Evolutionary conservation across 148 eudicot genomes (phyloP).

Genomic region (Salicornia ramosissima): DNA sequence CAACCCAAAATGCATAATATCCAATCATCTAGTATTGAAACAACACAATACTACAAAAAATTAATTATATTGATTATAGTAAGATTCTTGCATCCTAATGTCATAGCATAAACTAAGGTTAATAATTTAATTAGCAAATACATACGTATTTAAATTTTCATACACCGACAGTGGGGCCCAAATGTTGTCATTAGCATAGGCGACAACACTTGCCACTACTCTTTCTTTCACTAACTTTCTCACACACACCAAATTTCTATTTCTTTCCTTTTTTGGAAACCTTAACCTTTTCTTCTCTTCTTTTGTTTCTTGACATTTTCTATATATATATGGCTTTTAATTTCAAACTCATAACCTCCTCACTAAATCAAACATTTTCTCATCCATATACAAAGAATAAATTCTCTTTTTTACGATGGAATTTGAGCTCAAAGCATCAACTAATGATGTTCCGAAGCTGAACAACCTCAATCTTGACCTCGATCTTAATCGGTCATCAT

Average conservation of each 20-base stretch:
- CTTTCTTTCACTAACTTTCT: neutral
- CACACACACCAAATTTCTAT: neutral
- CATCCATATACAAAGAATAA: neutral
- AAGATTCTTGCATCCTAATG: slow-evolving; percentile 20
- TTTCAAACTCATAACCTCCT: neutral
- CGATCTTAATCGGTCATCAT: slow-evolving; percentile 36
- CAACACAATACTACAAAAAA: too few relatives aligned
- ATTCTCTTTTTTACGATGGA: slow-evolving; percentile 30
- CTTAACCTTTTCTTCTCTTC: neutral
- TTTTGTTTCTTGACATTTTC: neutral
- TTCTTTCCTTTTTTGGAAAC: slow-evolving; percentile 18
- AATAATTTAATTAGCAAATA: slow-evolving; percentile 1
- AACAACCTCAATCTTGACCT: slow-evolving; percentile 41
- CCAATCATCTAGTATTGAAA: too few relatives aligned
- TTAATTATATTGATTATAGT: neutral
- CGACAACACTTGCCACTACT: slow-evolving; percentile 39
- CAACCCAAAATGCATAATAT: too few relatives aligned
- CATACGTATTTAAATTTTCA: slow-evolving; percentile 5
- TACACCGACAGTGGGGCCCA: slow-evolving; percentile 26
- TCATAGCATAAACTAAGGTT: neutral
- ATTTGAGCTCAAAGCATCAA: slow-evolving; percentile 32
- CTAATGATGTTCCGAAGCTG: slow-evolving; percentile 12
- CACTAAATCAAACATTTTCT: neutral
- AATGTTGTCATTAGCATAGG: slow-evolving; percentile 27
- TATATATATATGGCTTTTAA: slow-evolving; percentile 12